phyloP scores from a whole-genome alignment of 225 moss, liverwort and hornwort genomes.

The Ulota crispa region DNA sequence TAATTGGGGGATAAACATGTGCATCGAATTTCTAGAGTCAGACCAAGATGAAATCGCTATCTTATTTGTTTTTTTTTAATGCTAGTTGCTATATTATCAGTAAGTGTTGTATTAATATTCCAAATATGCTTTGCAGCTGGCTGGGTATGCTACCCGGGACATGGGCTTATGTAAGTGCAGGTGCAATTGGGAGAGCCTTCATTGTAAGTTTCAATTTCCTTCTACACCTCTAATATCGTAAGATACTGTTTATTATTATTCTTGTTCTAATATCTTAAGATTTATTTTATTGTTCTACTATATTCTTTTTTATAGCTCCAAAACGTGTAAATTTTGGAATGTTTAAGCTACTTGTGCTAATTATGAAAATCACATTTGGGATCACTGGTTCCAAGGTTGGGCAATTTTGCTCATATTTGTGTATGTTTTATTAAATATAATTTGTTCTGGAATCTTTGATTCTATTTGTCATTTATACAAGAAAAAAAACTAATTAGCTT shows the following conservation, averaged over 20 bases:
- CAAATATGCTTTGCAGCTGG: slow-evolving; percentile 63
- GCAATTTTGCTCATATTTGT: not conserved
- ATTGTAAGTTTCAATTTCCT: slow-evolving; percentile 49
- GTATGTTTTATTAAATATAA: not conserved
- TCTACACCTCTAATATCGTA: not conserved
- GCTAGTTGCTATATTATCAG: not conserved
- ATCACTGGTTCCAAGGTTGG: not conserved
- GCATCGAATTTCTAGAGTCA: not conserved
- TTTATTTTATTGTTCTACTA: too few relatives aligned
- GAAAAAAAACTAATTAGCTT: not conserved
- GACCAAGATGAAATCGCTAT: too few relatives aligned
- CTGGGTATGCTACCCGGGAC: slow-evolving; percentile 94
- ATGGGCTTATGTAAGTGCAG: slow-evolving; percentile 96
- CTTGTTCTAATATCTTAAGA: too few relatives aligned
- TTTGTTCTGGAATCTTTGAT: not conserved
- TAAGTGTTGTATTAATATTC: not conserved
- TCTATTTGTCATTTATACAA: not conserved
- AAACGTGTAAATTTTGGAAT: too few relatives aligned
- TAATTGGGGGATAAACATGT: not conserved
- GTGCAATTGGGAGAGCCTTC: slow-evolving; percentile 79
- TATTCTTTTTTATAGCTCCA: too few relatives aligned
- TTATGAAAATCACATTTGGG: too few relatives aligned
- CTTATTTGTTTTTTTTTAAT: not conserved
- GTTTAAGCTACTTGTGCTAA: too few relatives aligned
- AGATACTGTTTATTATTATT: not conserved